Percentiles rank a stretch among this genome's conserved stretches.
Evolutionary conservation across 2,329 filamentous ascomycete genomes (phyloP).

Genomic region (Pyrenochaeta sp.): DNA sequence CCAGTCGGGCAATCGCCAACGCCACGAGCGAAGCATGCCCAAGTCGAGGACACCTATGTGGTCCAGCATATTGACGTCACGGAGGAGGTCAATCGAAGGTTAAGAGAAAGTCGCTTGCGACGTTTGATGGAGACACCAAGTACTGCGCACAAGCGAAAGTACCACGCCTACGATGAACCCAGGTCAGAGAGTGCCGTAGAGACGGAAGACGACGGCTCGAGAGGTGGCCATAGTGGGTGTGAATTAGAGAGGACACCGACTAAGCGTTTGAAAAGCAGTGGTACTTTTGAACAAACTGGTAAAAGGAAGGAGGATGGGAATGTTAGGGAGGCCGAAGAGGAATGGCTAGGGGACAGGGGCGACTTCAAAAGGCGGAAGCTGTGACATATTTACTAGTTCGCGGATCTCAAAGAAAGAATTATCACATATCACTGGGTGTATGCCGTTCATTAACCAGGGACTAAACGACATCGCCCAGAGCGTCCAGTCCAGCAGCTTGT

Average conservation of each 20-base stretch:
- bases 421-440: background rate
- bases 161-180: conserved; percentile 32
- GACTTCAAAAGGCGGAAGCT: conserved; percentile 29
- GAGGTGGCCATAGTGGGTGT: conserved; percentile 11
- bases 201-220: conserved; percentile 19
- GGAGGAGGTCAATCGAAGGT: conserved; percentile 42
- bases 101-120: conserved; percentile 40
- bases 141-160: conserved; percentile 47
- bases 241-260: conserved; percentile 29
- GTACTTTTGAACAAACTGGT: conserved; percentile 29
- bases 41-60: conserved; percentile 24
- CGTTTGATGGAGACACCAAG: conserved; percentile 43
- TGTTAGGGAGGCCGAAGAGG: conserved; percentile 1
- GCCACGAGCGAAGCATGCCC: conserved; percentile 20
- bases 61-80: conserved; percentile 42
- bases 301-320: conserved; percentile 29
- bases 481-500: background rate
- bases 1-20: conserved; percentile 23
- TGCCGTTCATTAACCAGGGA: background rate
- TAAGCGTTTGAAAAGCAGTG: conserved; percentile 37
- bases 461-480: background rate
- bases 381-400: background rate
- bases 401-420: background rate
- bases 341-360: conserved; percentile 14
- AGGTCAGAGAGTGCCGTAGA: conserved; percentile 25